Evolutionary conservation across 306 rosid genomes (phyloP).

Genomic region (Styphnolobium japonicum): DNA sequence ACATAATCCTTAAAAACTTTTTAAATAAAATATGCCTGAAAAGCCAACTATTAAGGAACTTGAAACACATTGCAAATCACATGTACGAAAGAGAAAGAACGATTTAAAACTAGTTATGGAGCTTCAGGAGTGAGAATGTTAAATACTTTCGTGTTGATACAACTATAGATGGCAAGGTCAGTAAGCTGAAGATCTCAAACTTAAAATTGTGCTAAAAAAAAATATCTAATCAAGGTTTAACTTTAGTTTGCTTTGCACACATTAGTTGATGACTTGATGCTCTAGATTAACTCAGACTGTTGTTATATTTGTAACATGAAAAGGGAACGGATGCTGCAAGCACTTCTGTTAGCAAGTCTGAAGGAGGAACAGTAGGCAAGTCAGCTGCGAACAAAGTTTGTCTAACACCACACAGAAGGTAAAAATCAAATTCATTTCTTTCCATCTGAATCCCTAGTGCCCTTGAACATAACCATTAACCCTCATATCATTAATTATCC

Average conservation of each 20-base stretch:
- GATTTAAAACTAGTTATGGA: neutral
- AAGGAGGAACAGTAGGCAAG: constrained; percentile 22
- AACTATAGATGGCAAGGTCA: neutral
- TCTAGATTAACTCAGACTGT: constrained; percentile 5
- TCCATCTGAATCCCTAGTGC: neutral
- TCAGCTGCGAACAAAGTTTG: constrained; percentile 21
- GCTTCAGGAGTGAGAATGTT: neutral
- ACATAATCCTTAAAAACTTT: neutral
- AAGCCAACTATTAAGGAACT: neutral
- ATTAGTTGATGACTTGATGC: neutral
- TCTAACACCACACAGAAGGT: constrained; percentile 46
- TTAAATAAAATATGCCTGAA: neutral
- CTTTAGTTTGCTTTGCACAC: neutral
- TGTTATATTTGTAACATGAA: constrained; percentile 18
- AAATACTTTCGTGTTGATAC: neutral
- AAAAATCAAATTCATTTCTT: constrained; percentile 22
- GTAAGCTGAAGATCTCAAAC: neutral
- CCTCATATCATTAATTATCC: neutral
- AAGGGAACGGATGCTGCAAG: constrained; percentile 37
- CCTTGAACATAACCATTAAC: neutral
- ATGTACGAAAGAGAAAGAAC: neutral
- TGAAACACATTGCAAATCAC: neutral
- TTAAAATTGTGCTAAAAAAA: constrained; percentile 4
- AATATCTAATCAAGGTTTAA: neutral
- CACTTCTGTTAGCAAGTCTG: constrained; percentile 29